Evolutionary conservation across 2,329 filamentous ascomycete species (phyloP), one percentile per base, ranked within the genome.

Genomic region (Incumbomyces delicatus): DNA sequence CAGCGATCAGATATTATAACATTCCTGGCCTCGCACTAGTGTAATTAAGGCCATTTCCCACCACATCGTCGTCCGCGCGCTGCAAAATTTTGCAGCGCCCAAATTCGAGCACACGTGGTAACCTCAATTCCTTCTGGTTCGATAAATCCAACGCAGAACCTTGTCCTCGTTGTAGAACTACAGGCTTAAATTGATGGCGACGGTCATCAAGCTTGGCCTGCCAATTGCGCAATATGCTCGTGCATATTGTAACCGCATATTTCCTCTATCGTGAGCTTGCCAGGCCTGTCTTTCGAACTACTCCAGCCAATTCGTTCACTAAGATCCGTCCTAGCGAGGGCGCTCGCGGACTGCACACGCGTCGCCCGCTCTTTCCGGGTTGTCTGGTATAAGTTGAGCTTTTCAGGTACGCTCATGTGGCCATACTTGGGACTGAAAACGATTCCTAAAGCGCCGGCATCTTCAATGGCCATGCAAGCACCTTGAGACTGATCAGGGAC

Each of bases 381-480:
- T 16, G 44, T 50, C 46, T 63, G 58, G 35, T 62, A 63, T 8
- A 62, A 34, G 12, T 18, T 39, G 18, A 63, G 41, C 1, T 57
- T 55, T 7, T 58, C 54, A 0, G 36, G n/a, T 0, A 61, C 44
- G 8, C 48, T 50, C 36, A 57, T 54, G 13, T 57, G 45, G 30
- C 32, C 42, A 34, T 52, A 49, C 5, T 52, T 45, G 1, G 14
- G 34, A 45, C 55, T 57, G 53, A 67, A 67, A 13, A 68, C 52
- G 3, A 65, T 52, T 0, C 66, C 65, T 5, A 68, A 43, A 1
- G 62, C 64, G 0, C 58, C 66, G 4, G 65, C 65, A 48, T 70
- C 66, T 50, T 70, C 67, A 29, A 69, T 64, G 0, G 66, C 66
- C 57, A 60, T 61, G 46, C 64, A 68, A 1, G 62, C 63, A 5